Base-by-base conservation (phyloP, 306 rosid species). In the Erythrophleum fordii region DNA sequence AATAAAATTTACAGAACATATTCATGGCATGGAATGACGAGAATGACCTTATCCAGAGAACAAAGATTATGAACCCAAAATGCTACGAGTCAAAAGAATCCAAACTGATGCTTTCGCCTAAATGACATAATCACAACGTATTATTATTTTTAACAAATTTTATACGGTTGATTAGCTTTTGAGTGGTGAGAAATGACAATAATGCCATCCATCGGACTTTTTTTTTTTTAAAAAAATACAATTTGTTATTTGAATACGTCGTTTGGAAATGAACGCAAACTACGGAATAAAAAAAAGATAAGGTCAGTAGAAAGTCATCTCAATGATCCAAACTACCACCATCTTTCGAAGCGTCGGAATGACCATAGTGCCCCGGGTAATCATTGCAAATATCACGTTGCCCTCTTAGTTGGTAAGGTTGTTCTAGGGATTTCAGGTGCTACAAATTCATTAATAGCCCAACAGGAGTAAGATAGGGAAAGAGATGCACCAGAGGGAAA, bases 241-340 rank as follows among this genome's bases (percentile, higher is more conserved):
- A 23, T 16, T 31, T 77, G 87, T 79, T 85, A 85, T 85, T 87
- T 81, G 77, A 61, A 77, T 76, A 71, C 79, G 87, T 71, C 83
- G 80, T 83, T 77, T 75, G 83, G 87, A 84, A 80, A 83, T 88
- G 55, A 90, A 87, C 93, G 91, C 83, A 85, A 83, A 88, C 87
- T 89, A 78, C 84, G 87, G 94, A 92, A 89, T 90, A 90, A 84
- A 89, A 87, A 87, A 90, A 80, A 90, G 95, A 92, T 89, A 87
- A 89, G 95, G 97, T 85, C 77, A 89, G 92, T 89, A 86, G 84
- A 83, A 86, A 84, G 97, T 90, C 93, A 92, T 90, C 94, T 90
- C 93, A 89, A 85, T 70, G 82, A 90, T 89, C 95, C 79, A 89
- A 88, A 85, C 93, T 28, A 83, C 88, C 88, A 87, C 88, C 88